Base-by-base conservation (phyloP, 2,329 filamentous ascomycete genomes). In the Teratosphaeria gauchensis region DNA sequence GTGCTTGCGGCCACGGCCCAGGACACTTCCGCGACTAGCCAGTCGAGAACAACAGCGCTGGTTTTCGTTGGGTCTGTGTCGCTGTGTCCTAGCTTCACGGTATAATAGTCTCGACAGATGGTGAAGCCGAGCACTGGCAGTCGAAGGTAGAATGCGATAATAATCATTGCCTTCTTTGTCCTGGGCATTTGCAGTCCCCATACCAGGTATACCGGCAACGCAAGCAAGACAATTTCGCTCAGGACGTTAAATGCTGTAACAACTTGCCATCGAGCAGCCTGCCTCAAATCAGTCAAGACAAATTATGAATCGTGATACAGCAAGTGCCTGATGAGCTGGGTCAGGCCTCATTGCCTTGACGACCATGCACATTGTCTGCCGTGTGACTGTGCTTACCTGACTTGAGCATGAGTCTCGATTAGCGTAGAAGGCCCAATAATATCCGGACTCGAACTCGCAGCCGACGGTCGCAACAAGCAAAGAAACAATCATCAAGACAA, bases 1-100 rank as follows among this genome's bases (percentile, higher is more conserved):
- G 75, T 77, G 46, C 73, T 72, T 0, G 73, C 67, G 59, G 75
- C 75, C 30, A 78, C 68, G 16, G 74, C 73, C 64, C 72, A 75
- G 33, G 73, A 71, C 28, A 77, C 66, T 46, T 77, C 66, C 48
- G 74, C 67, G 57, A 74, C 69, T 19, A 73, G 71, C 58, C 70
- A 67, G 56, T 76, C 70, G 31, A 69, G 62, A 3, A 71, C 66
- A 19, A 72, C 60, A 2, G 71, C 69, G 38, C 71, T 65, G 54
- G 64, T 63, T 14, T 75, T 63, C 5, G 69, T 69, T 1, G 68
- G 62, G 58, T 77, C 71, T 21, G 62, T 59, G 9, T 66, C 51
- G 19, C 59, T 54, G 53, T 65, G 58, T 48, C 58, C 56, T 56
- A 71, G 51, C 56, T 62, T 56, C 65, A 67, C 54, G 5, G 73